These are phyloP conservation scores for Saprolegnia diclina DNA, from an alignment of 352 stramenopile species.

Conservation along the genomic window DNA sequence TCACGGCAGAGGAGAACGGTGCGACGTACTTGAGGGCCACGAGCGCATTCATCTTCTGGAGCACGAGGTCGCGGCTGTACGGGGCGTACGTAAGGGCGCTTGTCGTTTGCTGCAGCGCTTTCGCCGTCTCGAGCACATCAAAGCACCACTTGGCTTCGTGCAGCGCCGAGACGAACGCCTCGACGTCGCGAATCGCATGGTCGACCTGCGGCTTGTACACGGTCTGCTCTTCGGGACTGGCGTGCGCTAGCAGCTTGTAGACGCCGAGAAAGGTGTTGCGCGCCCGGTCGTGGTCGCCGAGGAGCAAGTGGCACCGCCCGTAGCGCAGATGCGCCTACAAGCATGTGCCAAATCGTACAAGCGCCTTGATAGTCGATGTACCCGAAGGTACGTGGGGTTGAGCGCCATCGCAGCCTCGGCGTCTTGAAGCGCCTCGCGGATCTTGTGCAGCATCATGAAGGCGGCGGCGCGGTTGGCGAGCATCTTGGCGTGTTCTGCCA, in stretches of 20 bases:
- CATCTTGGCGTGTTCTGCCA: conserved; percentile 73
- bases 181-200: neutral
- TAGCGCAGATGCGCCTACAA: conserved; percentile 51
- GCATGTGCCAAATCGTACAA: neutral
- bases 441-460: conserved; percentile 73
- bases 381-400: conserved; percentile 62
- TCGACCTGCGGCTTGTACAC: conserved; percentile 10
- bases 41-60: conserved; percentile 56
- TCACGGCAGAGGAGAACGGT: too few species aligned
- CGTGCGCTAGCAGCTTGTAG: conserved; percentile 37
- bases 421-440: conserved; percentile 64
- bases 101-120: conserved; percentile 45
- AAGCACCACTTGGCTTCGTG: conserved; percentile 56
- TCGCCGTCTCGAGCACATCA: conserved; percentile 41
- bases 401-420: conserved; percentile 53
- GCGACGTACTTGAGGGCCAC: conserved; percentile 58
- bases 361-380: neutral
- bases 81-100: conserved; percentile 48
- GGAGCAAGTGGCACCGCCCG: conserved; percentile 58
- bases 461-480: conserved; percentile 72
- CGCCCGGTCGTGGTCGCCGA: conserved; percentile 49
- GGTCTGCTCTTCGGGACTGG: conserved; percentile 9
- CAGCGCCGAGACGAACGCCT: conserved; percentile 42
- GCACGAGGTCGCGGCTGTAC: conserved; percentile 46
- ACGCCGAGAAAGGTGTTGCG: conserved; percentile 47